Base-by-base conservation (phyloP, 163 green algal species). In the Chlorella variabilis region DNA sequence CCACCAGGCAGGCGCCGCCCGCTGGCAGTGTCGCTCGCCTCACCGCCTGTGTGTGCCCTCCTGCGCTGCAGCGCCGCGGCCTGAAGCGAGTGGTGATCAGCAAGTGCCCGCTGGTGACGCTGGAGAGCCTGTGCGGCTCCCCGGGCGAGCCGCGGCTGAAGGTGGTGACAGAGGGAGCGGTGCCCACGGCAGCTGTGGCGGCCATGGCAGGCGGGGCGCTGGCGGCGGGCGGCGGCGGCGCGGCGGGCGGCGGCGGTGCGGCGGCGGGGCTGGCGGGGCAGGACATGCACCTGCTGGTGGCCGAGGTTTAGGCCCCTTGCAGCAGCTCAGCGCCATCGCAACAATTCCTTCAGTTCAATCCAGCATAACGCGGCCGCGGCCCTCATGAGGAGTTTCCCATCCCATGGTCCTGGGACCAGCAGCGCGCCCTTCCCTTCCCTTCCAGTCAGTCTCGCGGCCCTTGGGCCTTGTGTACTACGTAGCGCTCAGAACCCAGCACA, bases 21-120 rank as follows among this genome's bases (percentile, higher is more conserved):
- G 27, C 59, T 34, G 5, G 9, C 58, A 34, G 21, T 39, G 4
- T 17, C n/a, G 34, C 4, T 17, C 58, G 17, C n/a, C 58, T 17
- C 45, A 23, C 11, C 45, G 2, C 58, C 21, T 9, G 5, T 15
- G 5, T 25, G 34, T 38, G 23, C 4, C n/a, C n/a, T 39, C 3
- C 33, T 31, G 1, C 7, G 6, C 66, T 74, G 66, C 71, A 80
- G 56, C 54, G 56, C 5, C 73, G 56, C 17, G 73, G 73, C 23
- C 73, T 80, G 27, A 69, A 80, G 73, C 73, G 73, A 2, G 73
- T 80, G 38, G 73, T 80, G 15, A 70, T 86, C 45, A 71, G 39
- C 34, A 80, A 81, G 78, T 86, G 81, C 59, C 71, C 71, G 1
- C 42, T 70, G 21, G 48, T 86, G 34, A 71, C 36, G 7, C 81